Evolutionary conservation across 1,284 basidiomycete genomes (phyloP).

Genomic region (Cerrena zonata): DNA sequence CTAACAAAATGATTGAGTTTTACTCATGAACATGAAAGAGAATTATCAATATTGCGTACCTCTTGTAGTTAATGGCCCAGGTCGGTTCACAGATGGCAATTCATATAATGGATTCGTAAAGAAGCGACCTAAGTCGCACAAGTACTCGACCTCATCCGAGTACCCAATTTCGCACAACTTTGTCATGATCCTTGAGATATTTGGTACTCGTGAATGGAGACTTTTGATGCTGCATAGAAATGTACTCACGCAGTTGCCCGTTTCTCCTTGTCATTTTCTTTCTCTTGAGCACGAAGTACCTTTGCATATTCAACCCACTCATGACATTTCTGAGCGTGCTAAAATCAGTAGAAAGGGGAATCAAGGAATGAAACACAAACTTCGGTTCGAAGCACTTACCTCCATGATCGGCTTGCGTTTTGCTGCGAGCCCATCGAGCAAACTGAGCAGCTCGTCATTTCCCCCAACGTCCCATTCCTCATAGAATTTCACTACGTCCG

Average conservation of each 20-base stretch:
- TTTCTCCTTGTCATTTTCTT: neutral
- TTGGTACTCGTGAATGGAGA: too few relatives aligned
- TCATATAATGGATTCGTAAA: neutral
- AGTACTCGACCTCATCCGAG: neutral
- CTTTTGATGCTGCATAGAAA: too few relatives aligned
- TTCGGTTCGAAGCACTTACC: neutral
- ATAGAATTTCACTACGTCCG: too few relatives aligned
- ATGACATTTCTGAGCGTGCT: neutral
- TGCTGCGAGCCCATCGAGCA: neutral
- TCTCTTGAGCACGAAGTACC: neutral
- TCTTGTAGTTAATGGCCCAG: neutral
- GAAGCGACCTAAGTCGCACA: neutral
- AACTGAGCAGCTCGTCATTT: neutral
- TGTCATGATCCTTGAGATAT: neutral
- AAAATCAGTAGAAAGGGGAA: neutral
- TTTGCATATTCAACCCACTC: neutral
- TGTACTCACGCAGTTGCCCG: neutral
- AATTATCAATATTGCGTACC: neutral
- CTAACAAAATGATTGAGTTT: too few relatives aligned
- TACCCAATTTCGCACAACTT: slow-evolving; percentile 1
- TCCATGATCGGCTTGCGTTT: neutral
- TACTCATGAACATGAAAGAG: too few relatives aligned
- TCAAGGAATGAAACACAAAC: neutral
- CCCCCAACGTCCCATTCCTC: neutral
- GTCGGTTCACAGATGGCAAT: neutral